Evolutionary conservation across 164 flowering plant genomes (phyloP), one percentile per base, ranked within the genome.

Genomic region (Platanus orientalis): DNA sequence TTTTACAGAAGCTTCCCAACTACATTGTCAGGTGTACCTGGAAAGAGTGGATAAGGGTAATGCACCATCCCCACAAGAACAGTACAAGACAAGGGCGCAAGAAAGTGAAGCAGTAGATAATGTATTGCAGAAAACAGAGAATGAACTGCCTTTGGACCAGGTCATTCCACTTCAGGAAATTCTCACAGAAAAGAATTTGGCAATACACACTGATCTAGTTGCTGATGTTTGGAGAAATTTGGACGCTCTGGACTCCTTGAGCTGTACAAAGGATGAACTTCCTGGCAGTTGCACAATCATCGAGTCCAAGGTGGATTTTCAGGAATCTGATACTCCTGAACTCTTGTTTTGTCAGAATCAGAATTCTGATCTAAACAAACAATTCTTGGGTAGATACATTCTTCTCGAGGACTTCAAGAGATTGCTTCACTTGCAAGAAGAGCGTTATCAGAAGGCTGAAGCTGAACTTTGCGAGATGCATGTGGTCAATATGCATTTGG

Each of bases 391-490:
- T 65, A 80, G 80, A 59, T 85, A 80, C 67, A 51, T 57, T 58
- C 74, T 83, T 61, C 58, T 72, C 27, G 83, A 75, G 69, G 84
- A 84, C 61, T 62, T 79, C 76, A 81, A 76, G 67, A 78, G 67
- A 62, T 84, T 91, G 0, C 75, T 88, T 50, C 70, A 54, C 42
- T 70, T 80, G 75, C 92, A 87, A 68, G 86, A 84, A 71, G 86
- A 81, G 53, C 87, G 81, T 29, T 81, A 83, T 59, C 68, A 45
- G 59, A 83, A 84, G 75, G 82, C 83, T 48, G 92, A 90, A 66
- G 79, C 73, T 72, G 97, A 93, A 69, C 78, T 82, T 23, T 76
- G 30, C 39, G 90, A 89, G 68, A 75, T 86, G 83, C 80, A 76
- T 70, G 61, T 64, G 27, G 63, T 56, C 29, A 84, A 85, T 64